A percentile compares a stretch with the other conserved stretches of the same genome.
Evolutionary conservation across 116 monocot species (phyloP).

Genomic region (Dioscorea cayenensis): DNA sequence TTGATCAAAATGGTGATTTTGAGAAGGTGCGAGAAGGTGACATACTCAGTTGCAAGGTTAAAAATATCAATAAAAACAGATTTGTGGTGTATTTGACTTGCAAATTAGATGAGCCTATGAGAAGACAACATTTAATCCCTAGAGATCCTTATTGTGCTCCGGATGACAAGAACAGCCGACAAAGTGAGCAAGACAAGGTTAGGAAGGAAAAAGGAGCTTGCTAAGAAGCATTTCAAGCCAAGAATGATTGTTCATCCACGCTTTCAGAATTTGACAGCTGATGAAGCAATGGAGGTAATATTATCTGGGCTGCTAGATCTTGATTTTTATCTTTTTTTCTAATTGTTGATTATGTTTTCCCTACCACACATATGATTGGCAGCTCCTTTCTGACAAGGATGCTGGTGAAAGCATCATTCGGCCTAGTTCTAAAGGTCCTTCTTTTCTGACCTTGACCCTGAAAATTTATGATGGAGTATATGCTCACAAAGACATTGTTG

Average conservation of each 20-base stretch:
- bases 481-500: conserved; percentile 91
- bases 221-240: conserved; percentile 68
- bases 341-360: not conserved
- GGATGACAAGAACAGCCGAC: conserved; percentile 32
- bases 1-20: conserved; percentile 46
- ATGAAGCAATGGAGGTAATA: conserved; percentile 78
- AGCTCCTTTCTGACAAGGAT: conserved; percentile 89
- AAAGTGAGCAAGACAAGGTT: conserved; percentile 54
- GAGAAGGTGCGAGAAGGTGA: conserved; percentile 83
- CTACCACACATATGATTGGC: conserved; percentile 11
- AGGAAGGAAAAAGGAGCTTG: conserved; percentile 59
- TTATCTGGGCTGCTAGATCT: not conserved
- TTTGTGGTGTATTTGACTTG: conserved; percentile 60
- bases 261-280: conserved; percentile 81
- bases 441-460: conserved; percentile 79
- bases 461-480: conserved; percentile 93
- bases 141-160: conserved; percentile 43
- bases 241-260: conserved; percentile 96
- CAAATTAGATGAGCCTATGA: conserved; percentile 65
- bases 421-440: conserved; percentile 87
- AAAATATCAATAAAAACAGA: conserved; percentile 57
- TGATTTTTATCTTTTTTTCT: not conserved
- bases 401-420: conserved; percentile 85
- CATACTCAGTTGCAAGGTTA: conserved; percentile 80
- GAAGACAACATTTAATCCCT: conserved; percentile 18